Percentiles rank a stretch among this genome's conserved stretches.
These are phyloP conservation scores for Barnettozyma populi DNA, from an alignment of 805 yeast genomes.

Conservation along the genomic window DNA sequence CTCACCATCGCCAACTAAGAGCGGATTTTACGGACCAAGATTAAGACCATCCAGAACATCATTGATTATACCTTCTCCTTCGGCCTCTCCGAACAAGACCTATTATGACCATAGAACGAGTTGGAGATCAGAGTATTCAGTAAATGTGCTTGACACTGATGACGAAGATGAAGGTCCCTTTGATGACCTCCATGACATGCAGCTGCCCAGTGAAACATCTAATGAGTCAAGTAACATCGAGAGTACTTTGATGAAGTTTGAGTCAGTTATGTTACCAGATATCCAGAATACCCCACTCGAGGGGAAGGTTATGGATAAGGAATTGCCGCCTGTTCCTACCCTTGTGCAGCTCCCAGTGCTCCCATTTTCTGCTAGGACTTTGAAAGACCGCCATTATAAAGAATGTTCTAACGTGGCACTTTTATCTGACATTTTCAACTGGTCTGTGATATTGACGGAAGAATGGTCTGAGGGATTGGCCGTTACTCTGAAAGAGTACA, in stretches of 20 bases:
- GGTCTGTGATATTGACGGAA: slow-evolving; percentile 45
- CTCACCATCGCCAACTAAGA: slow-evolving; percentile 19
- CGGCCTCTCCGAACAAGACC: slow-evolving; percentile 22
- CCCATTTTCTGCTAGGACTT: slow-evolving; percentile 48
- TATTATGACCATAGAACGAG: slow-evolving; percentile 26
- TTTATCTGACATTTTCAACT: slow-evolving; percentile 42
- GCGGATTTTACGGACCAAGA: slow-evolving; percentile 22
- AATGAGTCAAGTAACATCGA: not conserved
- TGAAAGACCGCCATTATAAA: slow-evolving; percentile 44
- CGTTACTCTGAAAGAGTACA: slow-evolving; percentile 47
- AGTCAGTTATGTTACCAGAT: slow-evolving; percentile 13
- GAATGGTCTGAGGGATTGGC: slow-evolving; percentile 49
- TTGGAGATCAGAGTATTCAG: slow-evolving; percentile 25
- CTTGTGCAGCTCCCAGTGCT: slow-evolving; percentile 43
- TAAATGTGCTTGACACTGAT: slow-evolving; percentile 11
- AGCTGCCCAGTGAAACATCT: slow-evolving; percentile 6
- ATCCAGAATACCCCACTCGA: not conserved
- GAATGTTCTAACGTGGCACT: slow-evolving; percentile 43
- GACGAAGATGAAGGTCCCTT: slow-evolving; percentile 6
- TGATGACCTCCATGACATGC: slow-evolving; percentile 1
- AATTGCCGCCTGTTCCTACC: slow-evolving; percentile 38
- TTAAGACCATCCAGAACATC: slow-evolving; percentile 12
- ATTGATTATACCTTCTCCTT: slow-evolving; percentile 12
- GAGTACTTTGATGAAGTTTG: slow-evolving; percentile 4
- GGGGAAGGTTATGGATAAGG: slow-evolving; percentile 5